Conservation (phyloP, 352 stramenopile genomes). For the Discostella stelligera region DNA sequence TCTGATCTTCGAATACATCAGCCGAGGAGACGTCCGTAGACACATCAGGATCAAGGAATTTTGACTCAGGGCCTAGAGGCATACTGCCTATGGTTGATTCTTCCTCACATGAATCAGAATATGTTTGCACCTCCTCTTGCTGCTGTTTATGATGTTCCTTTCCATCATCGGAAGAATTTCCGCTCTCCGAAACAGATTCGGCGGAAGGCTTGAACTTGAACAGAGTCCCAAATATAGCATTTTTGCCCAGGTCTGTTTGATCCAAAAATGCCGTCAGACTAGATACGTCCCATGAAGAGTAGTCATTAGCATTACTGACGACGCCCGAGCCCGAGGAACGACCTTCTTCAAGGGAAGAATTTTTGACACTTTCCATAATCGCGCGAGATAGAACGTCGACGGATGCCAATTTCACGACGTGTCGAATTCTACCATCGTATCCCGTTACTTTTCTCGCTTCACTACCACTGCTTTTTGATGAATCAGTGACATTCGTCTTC, state of each 20-base stretch:
- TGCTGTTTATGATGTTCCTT: constrained; percentile 7
- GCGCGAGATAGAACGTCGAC: constrained; percentile 35
- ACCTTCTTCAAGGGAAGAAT: constrained; percentile 7
- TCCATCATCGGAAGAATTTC: constrained; percentile 2
- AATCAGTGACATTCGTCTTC: neutral
- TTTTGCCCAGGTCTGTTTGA: constrained; percentile 27
- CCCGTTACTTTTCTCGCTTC: constrained; percentile 7
- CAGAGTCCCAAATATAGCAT: constrained; percentile 41
- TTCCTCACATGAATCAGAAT: constrained; percentile 6
- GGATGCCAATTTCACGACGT: constrained; percentile 52
- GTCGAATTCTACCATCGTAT: constrained; percentile 47
- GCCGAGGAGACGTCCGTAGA: too few species aligned
- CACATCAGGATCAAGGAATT: too few species aligned
- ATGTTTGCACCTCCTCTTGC: constrained; percentile 1
- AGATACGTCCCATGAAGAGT: constrained; percentile 26
- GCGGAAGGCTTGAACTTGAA: constrained; percentile 14
- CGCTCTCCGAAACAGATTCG: constrained; percentile 2
- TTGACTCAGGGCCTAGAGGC: neutral
- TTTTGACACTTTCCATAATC: constrained; percentile 33
- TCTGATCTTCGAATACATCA: constrained; percentile 1
- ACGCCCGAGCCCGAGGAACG: too few species aligned
- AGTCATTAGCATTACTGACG: constrained; percentile 25
- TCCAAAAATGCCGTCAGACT: constrained; percentile 41
- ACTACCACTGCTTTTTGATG: neutral
- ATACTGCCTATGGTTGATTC: neutral